Base-by-base conservation (phyloP, 2,329 filamentous ascomycete genomes). In the Epichloe bromicola region DNA sequence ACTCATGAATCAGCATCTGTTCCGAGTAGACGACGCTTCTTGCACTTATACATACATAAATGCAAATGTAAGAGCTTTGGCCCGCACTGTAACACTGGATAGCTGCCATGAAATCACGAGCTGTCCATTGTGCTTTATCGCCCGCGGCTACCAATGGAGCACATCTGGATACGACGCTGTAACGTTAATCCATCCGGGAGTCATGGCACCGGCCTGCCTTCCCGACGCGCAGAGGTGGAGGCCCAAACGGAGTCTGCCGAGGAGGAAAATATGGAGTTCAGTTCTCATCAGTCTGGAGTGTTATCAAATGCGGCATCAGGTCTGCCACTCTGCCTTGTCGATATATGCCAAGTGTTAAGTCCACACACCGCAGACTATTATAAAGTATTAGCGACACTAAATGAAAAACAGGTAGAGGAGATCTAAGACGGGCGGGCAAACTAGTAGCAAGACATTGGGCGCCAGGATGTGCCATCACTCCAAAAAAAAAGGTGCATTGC, bases 201-300 rank as follows among this genome's bases (percentile, higher is more conserved):
- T 46, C 47, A 43, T 50, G 39, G 43, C 34, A 50, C 34, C 51
- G 44, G 51, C 44, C 47, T 47, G 51, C 30, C 51, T 50, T 50
- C 19, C 51, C 47, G 48, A 47, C 30, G 38, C 36, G 38, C 23
- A 41, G 43, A 51, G 33, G 51, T 52, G 51, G 51, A 52, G 47
- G 42, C 42, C 40, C 17, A 26, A 46, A 44, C 39, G 26, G 19
- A 43, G 33, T 39, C 38, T 15, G 26, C 46, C 8, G 37, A 52
- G 37, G 33, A 33, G 30, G 19, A 17, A 43, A n/a, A 36, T 23
- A 46, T 37, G 33, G 44, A 46, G 43, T 30, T 30, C 8, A 30
- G 30, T 30, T 30, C 30, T 30, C 30, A 10, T 30, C 30, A 30
- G 26, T 30, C 26, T 10, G 26, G 26, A 30, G 26, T 10, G 26